Base-by-base conservation (phyloP, 495 filamentous ascomycete species). In the Aspergillus carlsbadensis region DNA sequence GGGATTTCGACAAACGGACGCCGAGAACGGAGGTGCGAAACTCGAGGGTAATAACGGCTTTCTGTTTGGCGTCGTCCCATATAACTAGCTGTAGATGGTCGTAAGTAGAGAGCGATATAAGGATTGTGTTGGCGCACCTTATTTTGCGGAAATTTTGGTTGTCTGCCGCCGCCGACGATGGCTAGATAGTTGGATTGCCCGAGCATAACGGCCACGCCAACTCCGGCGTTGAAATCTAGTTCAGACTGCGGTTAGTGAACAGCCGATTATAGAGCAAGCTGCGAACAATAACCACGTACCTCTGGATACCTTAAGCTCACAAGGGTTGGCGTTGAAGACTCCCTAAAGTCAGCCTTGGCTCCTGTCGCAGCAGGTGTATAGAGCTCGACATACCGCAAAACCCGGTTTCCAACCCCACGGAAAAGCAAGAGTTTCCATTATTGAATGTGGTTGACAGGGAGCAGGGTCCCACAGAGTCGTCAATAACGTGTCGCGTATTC, bases 391-490 rank as follows among this genome's bases (percentile, higher is more conserved):
- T 81, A 95, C 91, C 87, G 69, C 88, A 87, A 66, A 96, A 94
- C 2, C 94, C 94, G 14, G 83, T 85, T 58, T 96, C 88, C 34
- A 96, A 74, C 3, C 91, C 94, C 6, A 96, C 90, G 39, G 92
- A 84, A 75, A 98, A 98, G 66, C 87, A 92, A 54, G 83, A 91
- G 65, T 81, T 85, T 65, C 96, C 89, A 64, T 87, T 80, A 67
- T 96, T 98, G 76, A 98, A 96, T 18, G 87, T 82, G 45, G 87
- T 85, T 22, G 89, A 94, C 29, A 97, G 81, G 26, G 90, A 93
- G 61, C 85, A 82, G 6, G 90, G 88, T 37, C 83, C 82, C 35
- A 77, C 79, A 35, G 89, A 85, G 42, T 82, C 83, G 68, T 96
- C 90, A 61, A 98, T 91, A 58, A 87, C 81, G 40, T 87, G 88